Conservation (phyloP, 2,329 filamentous ascomycete genomes). For the Xylaria sp. region DNA sequence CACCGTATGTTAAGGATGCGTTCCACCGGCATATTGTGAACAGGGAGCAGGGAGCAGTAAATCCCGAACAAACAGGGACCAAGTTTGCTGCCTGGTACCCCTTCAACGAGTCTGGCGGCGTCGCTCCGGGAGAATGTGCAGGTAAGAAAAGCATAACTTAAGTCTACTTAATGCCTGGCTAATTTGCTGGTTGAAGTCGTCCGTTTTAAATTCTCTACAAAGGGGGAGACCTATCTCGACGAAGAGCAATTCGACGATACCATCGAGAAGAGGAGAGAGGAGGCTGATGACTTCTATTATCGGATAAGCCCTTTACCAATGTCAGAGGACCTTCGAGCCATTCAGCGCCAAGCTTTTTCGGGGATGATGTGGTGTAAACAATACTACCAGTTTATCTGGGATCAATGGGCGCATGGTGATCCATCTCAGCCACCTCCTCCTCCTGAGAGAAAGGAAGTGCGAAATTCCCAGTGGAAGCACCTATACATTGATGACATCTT, state of each 20-base stretch:
- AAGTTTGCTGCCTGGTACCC: conserved; percentile 91
- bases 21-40: conserved; percentile 90
- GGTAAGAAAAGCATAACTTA: conserved; percentile 63
- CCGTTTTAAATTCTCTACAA: conserved; percentile 84
- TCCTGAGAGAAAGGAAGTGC: conserved; percentile 75
- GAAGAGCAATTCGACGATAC: conserved; percentile 92
- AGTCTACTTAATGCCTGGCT: conserved; percentile 8
- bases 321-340: conserved; percentile 90
- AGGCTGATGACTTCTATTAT: conserved; percentile 96
- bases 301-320: conserved; percentile 91
- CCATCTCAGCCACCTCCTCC: conserved; percentile 87
- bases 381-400: conserved; percentile 95
- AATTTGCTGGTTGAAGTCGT: conserved; percentile 64
- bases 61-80: conserved; percentile 79
- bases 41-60: conserved; percentile 78
- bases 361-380: conserved; percentile 99
- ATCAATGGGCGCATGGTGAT: conserved; percentile 96
- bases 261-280: conserved; percentile 82
- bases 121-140: conserved; percentile 88
- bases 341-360: conserved; percentile 91
- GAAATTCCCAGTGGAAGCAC: conserved; percentile 92
- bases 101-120: conserved; percentile 88
- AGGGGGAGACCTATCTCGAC: conserved; percentile 78
- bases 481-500: conserved; percentile 93
- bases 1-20: conserved; percentile 90